phyloP scores from a whole-genome alignment of 2,329 filamentous ascomycete genomes.

The Phaeosphaeria sp. region DNA sequence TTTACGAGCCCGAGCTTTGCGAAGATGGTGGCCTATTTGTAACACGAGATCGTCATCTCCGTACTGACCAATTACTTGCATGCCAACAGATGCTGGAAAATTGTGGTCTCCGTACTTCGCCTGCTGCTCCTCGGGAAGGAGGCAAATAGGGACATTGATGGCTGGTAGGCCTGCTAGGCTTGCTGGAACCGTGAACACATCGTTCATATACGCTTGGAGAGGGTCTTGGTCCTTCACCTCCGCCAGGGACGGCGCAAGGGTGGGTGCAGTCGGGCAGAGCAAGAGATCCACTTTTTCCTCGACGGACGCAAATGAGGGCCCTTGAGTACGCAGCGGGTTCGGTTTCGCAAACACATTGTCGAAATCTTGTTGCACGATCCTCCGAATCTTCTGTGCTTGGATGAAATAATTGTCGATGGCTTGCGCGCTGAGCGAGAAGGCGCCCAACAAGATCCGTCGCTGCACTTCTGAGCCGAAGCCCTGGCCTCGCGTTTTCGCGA shows the following conservation, averaged over 20 bases:
- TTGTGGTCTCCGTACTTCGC: slow-evolving; percentile 32
- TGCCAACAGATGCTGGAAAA: slow-evolving; percentile 58
- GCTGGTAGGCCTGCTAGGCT: slow-evolving; percentile 91
- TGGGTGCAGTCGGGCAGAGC: slow-evolving; percentile 85
- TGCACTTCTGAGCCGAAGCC: slow-evolving; percentile 87
- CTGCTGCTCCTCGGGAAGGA: slow-evolving; percentile 34
- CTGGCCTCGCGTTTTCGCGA: slow-evolving; percentile 74
- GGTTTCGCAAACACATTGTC: slow-evolving; percentile 73
- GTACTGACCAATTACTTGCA: slow-evolving; percentile 83
- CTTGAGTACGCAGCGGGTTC: slow-evolving; percentile 68
- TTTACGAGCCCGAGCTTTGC: slow-evolving; percentile 6
- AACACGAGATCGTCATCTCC: slow-evolving; percentile 75
- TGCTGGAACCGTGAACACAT: slow-evolving; percentile 94
- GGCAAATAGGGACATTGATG: slow-evolving; percentile 76
- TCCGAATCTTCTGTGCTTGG: slow-evolving; percentile 86
- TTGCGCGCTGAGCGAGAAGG: slow-evolving; percentile 86
- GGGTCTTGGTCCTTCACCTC: slow-evolving; percentile 62
- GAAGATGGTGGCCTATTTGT: slow-evolving; percentile 57
- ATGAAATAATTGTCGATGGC: slow-evolving; percentile 97
- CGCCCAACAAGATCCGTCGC: slow-evolving; percentile 84
- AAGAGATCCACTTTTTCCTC: slow-evolving; percentile 81
- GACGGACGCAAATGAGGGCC: slow-evolving; percentile 50
- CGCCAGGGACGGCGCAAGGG: slow-evolving; percentile 70
- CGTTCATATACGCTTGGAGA: slow-evolving; percentile 86
- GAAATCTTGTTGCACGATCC: slow-evolving; percentile 86